Conservation (phyloP, 306 rosid species). For the Glycyrrhiza uralensis region DNA sequence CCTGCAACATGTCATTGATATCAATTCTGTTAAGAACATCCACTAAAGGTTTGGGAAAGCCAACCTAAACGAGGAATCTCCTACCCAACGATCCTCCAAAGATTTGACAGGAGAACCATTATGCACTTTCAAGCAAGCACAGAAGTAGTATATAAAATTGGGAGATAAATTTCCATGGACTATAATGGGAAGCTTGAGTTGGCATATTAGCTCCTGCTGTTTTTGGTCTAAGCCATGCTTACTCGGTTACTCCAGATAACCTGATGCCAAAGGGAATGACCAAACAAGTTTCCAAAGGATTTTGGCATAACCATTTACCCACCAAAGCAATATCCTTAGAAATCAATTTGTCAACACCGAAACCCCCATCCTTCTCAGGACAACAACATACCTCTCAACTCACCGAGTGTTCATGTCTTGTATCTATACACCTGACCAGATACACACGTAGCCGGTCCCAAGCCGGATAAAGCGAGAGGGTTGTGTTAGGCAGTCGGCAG, state of each 20-base stretch:
- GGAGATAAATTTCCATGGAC: neutral
- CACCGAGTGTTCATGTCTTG: neutral
- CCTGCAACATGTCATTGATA: neutral
- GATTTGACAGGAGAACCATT: neutral
- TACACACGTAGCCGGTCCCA: no score
- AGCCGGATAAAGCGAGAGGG: no score
- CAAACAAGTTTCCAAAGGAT: neutral
- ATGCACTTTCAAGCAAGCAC: neutral
- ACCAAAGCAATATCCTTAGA: neutral
- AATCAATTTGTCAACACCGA: neutral
- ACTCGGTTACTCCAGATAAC: neutral
- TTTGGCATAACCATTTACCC: neutral
- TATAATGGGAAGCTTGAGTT: neutral
- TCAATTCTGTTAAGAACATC: neutral
- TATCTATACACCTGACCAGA: no score
- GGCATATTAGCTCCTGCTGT: neutral
- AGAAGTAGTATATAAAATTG: no score
- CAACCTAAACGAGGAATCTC: neutral
- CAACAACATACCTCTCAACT: neutral
- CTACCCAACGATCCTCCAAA: neutral
- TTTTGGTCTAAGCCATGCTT: neutral
- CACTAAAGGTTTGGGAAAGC: neutral
- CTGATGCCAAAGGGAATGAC: neutral
- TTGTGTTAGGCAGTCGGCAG: no score
- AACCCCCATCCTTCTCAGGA: neutral